Evolutionary conservation across 2,329 filamentous ascomycete genomes (phyloP).

Genomic region (Microdochium bolleyi): DNA sequence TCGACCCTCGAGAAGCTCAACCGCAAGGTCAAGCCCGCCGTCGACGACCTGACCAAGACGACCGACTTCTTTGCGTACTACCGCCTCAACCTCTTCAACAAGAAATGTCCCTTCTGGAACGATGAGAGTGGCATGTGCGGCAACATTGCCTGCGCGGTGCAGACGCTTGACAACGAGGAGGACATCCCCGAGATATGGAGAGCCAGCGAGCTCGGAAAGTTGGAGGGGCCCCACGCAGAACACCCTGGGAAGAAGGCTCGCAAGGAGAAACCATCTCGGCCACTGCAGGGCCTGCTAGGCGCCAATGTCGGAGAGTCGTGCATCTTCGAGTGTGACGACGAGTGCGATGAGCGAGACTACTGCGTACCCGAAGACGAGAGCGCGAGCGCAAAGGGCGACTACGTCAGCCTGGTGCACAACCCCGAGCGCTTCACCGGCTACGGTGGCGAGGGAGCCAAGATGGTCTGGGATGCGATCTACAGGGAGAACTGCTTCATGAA

Average conservation of each 20-base stretch:
- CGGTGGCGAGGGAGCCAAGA: conserved; percentile 70
- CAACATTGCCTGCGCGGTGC: conserved; percentile 93
- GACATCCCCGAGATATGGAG: conserved; percentile 91
- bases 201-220: conserved; percentile 81
- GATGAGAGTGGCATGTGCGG: conserved; percentile 92
- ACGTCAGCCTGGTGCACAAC: conserved; percentile 88
- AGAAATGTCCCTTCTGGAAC: conserved; percentile 91
- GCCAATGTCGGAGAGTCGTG: conserved; percentile 89
- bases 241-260: conserved; percentile 76
- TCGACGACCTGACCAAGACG: conserved; percentile 73
- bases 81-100: conserved; percentile 88
- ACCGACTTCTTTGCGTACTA: conserved; percentile 99
- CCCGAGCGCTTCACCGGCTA: conserved; percentile 96
- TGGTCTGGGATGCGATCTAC: conserved; percentile 96
- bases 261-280: conserved; percentile 60
- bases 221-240: conserved; percentile 83
- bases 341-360: conserved; percentile 94
- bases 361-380: conserved; percentile 94
- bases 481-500: conserved; percentile 90
- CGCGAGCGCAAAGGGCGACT: conserved; percentile 80
- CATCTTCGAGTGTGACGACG: conserved; percentile 94
- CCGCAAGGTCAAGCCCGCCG: conserved; percentile 61
- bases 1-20: conserved; percentile 83
- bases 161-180: conserved; percentile 89
- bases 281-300: conserved; percentile 75